Percentiles rank a stretch among this genome's conserved stretches.
Evolutionary conservation across 495 filamentous ascomycete species (phyloP).

Genomic region (Xylaria intraflava): DNA sequence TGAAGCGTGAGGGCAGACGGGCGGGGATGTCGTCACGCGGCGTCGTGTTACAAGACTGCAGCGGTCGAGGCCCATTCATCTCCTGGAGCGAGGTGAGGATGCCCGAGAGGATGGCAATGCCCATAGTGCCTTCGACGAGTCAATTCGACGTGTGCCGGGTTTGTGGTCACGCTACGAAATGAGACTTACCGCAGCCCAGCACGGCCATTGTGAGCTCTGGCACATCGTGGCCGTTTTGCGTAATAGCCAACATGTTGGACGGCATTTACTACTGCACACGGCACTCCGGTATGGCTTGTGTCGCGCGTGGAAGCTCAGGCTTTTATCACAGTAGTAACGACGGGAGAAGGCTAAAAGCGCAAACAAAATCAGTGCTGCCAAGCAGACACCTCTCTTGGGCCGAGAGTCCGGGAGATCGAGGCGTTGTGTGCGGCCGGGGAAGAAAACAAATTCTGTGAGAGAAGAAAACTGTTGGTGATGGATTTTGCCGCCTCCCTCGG

Average conservation of each 20-base stretch:
- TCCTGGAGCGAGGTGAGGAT: conserved; percentile 61
- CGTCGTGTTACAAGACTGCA: conserved; percentile 39
- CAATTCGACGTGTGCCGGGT: conserved; percentile 7
- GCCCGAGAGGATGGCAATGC: conserved; percentile 75
- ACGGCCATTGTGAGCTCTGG: conserved; percentile 60
- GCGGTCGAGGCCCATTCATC: conserved; percentile 29
- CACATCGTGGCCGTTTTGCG: conserved; percentile 27
- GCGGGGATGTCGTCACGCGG: conserved; percentile 44
- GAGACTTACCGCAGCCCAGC: conserved; percentile 61
- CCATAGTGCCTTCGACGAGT: conserved; percentile 59
- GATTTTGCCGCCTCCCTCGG: too few relatives aligned
- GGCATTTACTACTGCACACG: not conserved
- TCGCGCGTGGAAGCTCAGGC: too few relatives aligned
- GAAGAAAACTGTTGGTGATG: too few relatives aligned
- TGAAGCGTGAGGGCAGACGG: conserved; percentile 62
- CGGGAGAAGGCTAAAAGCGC: not conserved
- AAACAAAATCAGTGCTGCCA: not conserved
- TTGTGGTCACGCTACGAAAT: not conserved
- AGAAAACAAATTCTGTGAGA: not conserved
- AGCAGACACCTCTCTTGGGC: not conserved
- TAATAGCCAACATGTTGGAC: conserved; percentile 27
- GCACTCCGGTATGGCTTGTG: too few relatives aligned
- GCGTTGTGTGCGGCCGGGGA: not conserved
- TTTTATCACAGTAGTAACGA: too few relatives aligned
- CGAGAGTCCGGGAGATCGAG: not conserved